Evolutionary conservation across 441 rosid species (phyloP).

Genomic region (Populus trichocarpa): DNA sequence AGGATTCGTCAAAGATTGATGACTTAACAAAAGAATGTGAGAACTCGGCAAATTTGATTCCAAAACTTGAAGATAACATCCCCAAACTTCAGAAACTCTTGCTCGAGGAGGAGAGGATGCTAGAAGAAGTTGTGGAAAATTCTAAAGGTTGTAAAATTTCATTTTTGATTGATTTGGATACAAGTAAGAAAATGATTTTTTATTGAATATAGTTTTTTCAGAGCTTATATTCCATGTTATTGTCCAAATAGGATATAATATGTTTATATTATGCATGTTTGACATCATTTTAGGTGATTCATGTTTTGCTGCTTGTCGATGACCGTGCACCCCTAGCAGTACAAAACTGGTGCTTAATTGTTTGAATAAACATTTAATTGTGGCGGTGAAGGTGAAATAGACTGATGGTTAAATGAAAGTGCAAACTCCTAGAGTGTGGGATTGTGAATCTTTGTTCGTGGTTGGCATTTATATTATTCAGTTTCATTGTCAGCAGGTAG

Average conservation of each 20-base stretch:
- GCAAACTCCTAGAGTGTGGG: neutral
- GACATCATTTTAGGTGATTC: neutral
- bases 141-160: conserved; percentile 56
- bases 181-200: neutral
- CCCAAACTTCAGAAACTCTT: conserved; percentile 68
- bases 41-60: conserved; percentile 56
- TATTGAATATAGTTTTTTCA: neutral
- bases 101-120: conserved; percentile 62
- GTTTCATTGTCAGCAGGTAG: neutral
- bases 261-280: neutral
- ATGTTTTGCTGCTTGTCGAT: neutral
- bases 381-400: neutral
- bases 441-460: neutral
- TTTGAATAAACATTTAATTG: neutral
- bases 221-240: neutral
- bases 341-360: neutral
- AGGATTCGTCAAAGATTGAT: conserved; percentile 75
- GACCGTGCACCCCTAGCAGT: neutral
- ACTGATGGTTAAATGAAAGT: neutral
- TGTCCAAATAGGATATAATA: neutral
- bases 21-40: conserved; percentile 65
- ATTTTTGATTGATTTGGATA: neutral
- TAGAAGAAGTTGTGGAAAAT: conserved; percentile 72
- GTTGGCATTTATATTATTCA: neutral
- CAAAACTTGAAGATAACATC: conserved; percentile 72